phyloP scores from a whole-genome alignment of 164 flowering plant genomes.

The Chimonanthus salicifolius region DNA sequence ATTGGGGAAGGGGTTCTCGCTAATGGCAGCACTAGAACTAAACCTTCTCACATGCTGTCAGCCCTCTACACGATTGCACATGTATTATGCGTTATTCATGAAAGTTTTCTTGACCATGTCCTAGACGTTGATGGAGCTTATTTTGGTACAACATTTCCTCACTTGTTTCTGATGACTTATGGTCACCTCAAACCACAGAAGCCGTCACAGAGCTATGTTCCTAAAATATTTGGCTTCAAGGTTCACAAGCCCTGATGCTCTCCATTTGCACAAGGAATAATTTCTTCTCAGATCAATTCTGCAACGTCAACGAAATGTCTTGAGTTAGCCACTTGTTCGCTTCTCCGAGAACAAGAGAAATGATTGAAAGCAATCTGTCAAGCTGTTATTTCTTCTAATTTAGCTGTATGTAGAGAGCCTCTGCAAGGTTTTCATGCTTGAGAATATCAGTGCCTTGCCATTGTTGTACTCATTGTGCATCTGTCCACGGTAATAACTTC shows the following conservation, averaged over 20 bases:
- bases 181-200: conserved; percentile 80
- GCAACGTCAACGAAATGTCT: conserved; percentile 4
- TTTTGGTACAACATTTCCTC: conserved; percentile 85
- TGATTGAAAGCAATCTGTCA: conserved; percentile 13
- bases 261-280: conserved; percentile 9
- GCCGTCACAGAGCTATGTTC: conserved; percentile 59
- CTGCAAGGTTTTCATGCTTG: conserved; percentile 14
- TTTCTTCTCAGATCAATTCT: conserved; percentile 10
- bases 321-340: not conserved
- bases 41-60: too few relatives aligned
- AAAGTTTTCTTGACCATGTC: conserved; percentile 2
- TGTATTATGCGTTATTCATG: not conserved
- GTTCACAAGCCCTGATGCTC: conserved; percentile 56
- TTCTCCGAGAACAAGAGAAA: conserved; percentile 1
- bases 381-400: conserved; percentile 16
- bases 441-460: conserved; percentile 8
- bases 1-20: too few relatives aligned
- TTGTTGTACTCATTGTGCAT: conserved; percentile 1
- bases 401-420: conserved; percentile 17
- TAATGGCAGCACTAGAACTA: too few relatives aligned
- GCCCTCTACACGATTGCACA: not conserved
- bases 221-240: conserved; percentile 81
- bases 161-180: conserved; percentile 73
- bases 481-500: not conserved
- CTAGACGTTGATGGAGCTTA: conserved; percentile 88